phyloP scores from a whole-genome alignment of 805 yeast genomes.

The Teunomyces pallodes region DNA sequence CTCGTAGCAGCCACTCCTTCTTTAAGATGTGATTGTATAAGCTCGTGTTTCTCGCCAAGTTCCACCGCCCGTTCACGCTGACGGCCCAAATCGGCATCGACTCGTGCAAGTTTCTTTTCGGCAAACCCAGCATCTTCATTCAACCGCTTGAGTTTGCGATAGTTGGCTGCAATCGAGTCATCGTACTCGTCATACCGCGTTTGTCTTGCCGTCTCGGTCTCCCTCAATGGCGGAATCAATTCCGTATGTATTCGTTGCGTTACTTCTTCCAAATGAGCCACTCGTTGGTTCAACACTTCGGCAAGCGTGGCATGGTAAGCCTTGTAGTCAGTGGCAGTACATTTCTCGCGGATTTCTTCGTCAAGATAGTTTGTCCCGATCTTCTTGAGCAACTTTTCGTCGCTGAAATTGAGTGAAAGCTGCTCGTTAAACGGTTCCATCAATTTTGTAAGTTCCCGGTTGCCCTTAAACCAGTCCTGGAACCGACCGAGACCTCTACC shows the following conservation, averaged over 20 bases:
- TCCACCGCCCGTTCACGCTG: conserved; percentile 15
- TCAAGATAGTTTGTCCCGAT: conserved; percentile 15
- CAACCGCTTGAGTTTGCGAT: conserved; percentile 28
- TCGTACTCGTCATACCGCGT: conserved; percentile 32
- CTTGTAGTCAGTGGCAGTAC: conserved; percentile 20
- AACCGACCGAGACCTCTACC: conserved; percentile 27
- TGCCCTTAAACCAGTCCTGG: conserved; percentile 22
- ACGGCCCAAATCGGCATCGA: conserved; percentile 28
- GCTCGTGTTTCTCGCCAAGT: conserved; percentile 8
- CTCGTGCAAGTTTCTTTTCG: conserved; percentile 31
- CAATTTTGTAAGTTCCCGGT: conserved; percentile 12
- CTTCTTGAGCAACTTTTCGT: conserved; percentile 23
- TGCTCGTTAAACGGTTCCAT: conserved; percentile 20
- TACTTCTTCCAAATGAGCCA: conserved; percentile 17
- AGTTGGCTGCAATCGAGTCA: conserved; percentile 29
- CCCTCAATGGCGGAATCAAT: conserved; percentile 21
- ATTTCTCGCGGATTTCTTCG: conserved; percentile 1
- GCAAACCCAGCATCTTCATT: conserved; percentile 33
- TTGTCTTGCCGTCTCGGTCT: conserved; percentile 31
- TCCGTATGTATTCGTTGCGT: conserved; percentile 12
- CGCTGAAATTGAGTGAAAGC: conserved; percentile 16
- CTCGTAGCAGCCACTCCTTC: conserved; percentile 3
- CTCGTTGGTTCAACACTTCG: conserved; percentile 20
- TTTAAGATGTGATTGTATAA: conserved; percentile 4
- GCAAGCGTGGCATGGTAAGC: conserved; percentile 29